Evolutionary conservation across 225 moss, liverwort and hornwort genomes (phyloP), one percentile per base, ranked within the genome.

Genomic region (Takakia lepidozioides): DNA sequence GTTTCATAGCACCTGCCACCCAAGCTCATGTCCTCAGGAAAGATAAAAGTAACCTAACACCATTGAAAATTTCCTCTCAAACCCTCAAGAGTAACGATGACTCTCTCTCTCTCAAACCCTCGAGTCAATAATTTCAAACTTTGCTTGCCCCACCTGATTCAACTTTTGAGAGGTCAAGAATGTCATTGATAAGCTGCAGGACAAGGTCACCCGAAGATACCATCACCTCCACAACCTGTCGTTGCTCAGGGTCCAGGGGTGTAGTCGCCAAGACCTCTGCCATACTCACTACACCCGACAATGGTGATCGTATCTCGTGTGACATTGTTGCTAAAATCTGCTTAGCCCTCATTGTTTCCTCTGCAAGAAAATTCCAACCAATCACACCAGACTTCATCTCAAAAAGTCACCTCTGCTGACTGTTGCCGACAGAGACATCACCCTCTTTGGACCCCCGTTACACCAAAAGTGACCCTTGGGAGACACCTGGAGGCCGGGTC

Each of bases 321-420:
- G 89, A 85, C 89, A 90, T 90, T 24, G 86, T 90, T 21, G 89
- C 89, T 35, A 90, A 58, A 76, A 86, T 86, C 66, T 90, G 89
- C 65, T 90, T 90, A 18, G 89, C 82, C 63, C 89, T 76, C 85
- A 86, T 80, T 42, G 89, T 72, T 58, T 83, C 89, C 63, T 85
- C 89, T 90, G 77, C 56, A 55, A 37, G 13, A 37, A 9, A 37
- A 37, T 13, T 13, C 36, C 36, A 37, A 37, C 36, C 10, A 13
- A 37, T 13, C 43, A 43, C 43, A 17, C 43, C 21, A 8, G n/a
- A 6, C 8, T 22, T 17, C 16, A 43, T 43, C 43, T 17, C 9
- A 43, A n/a, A n/a, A n/a, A n/a, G n/a, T n/a, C n/a, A n/a, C n/a
- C n/a, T n/a, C n/a, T n/a, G n/a, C n/a, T n/a, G n/a, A n/a, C n/a